phyloP scores from a whole-genome alignment of 768 basidiomycete species.

The Mycena olivaceomarginata region DNA sequence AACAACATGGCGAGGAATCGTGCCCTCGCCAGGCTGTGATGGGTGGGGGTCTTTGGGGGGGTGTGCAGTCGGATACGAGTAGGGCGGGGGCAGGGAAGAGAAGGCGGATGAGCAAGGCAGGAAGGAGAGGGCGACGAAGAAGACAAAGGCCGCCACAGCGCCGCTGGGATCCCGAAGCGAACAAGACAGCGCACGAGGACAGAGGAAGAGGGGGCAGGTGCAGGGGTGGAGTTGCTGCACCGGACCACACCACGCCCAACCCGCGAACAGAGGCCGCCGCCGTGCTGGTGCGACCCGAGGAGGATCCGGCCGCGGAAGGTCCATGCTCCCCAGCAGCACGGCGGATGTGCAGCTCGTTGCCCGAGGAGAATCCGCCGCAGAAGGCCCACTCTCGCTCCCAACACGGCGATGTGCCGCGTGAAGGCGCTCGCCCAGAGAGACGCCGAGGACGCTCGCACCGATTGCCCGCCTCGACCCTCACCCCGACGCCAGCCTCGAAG shows the following conservation, averaged over 20 bases:
- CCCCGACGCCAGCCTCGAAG: no score
- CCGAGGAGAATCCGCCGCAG: background rate
- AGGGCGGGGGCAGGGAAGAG: background rate
- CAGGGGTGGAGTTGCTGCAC: no score
- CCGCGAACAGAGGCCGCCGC: no score
- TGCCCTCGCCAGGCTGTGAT: background rate
- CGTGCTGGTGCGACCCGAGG: no score
- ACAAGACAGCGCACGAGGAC: background rate
- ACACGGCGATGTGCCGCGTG: no score
- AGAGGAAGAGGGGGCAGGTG: background rate
- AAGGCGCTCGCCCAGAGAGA: no score
- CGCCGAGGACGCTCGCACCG: no score
- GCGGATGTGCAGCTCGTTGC: background rate
- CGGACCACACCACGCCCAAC: no score
- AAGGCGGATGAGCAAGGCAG: background rate
- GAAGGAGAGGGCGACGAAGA: background rate
- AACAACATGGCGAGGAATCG: conserved; percentile 8
- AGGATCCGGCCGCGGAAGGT: background rate
- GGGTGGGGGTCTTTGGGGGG: background rate
- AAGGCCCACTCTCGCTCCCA: background rate
- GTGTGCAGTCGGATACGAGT: conserved; percentile 3
- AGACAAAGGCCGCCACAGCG: background rate
- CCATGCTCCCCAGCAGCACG: background rate
- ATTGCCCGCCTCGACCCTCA: no score
- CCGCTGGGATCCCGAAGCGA: background rate